Evolutionary conservation across 1,284 basidiomycete species (phyloP), one percentile per base, ranked within the genome.

Genomic region (Ustilago hordei): DNA sequence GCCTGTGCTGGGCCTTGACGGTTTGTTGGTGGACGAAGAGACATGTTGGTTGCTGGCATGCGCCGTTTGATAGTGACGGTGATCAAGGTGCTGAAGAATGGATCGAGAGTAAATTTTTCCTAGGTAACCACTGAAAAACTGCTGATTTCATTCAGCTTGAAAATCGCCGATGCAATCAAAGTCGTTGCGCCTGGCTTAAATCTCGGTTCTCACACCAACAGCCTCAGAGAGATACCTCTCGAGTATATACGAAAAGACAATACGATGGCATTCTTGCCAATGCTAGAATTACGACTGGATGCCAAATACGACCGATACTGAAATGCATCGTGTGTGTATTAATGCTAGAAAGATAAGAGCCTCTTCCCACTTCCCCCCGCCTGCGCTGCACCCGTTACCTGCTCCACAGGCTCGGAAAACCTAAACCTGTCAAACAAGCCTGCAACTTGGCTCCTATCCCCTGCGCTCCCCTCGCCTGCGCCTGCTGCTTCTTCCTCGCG

Each of bases 401-500:
- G 48, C 13, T 7, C 8, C 13, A 19, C 55, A 28, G 52, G n/a
- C 32, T 70, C 69, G 0, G 35, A 23, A 31, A 62, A 72, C 8
- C 64, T 23, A 15, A 72, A 72, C 48, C 64, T 59, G 34, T 74
- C 65, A 66, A 74, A 74, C 45, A 74, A 45, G 0, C 61, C 63
- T 13, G 43, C 61, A 12, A 53, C 52, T 1, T 11, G 23, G 31
- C 45, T 38, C 1, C 32, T 23, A 2, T 36, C 36, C 4, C 60
- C 32, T 23, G 34, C 12, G n/a, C 45, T 38, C 0, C 32, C 43
- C 8, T 36, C 36, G 0, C 53, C 32, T 23, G 34, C 12, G 13
- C 1, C 38, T 15, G 15, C 48, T 0, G 45, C 62, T 11, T 52
- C 63, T 19, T 43, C 69, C 19, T 60, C 64, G 1, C 50, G 47